phyloP scores from a whole-genome alignment of 176 grass and related monocot genomes.

The Chrysopogon serrulatus region DNA sequence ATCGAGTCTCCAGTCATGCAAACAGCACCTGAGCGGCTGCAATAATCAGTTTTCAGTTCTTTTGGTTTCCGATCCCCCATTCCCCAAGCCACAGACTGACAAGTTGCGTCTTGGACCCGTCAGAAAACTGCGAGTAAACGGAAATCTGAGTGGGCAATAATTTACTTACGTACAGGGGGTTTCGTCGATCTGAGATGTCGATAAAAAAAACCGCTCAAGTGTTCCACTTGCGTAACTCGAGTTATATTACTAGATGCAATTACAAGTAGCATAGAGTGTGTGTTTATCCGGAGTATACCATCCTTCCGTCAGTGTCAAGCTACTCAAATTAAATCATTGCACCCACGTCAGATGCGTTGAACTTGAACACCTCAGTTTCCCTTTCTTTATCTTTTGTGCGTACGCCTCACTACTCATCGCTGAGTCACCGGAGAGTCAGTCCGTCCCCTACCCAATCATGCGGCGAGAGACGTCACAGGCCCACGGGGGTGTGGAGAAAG shows the following conservation, averaged over 20 bases:
- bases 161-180: too few relatives aligned
- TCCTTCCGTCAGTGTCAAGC: not conserved
- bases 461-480: not conserved
- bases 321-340: not conserved
- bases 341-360: constrained; percentile 9
- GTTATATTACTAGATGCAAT: not conserved
- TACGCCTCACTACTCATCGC: constrained; percentile 17
- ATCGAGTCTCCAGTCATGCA: too few relatives aligned
- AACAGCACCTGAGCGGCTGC: not conserved
- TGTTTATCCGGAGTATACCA: not conserved
- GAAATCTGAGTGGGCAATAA: too few relatives aligned
- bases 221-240: not conserved
- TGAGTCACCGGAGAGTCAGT: constrained; percentile 14
- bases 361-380: not conserved
- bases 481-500: too few relatives aligned
- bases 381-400: not conserved
- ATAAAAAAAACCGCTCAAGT: not conserved
- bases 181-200: not conserved
- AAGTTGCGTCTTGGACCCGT: not conserved
- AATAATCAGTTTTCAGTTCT: too few relatives aligned
- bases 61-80: not conserved
- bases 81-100: not conserved
- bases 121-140: not conserved
- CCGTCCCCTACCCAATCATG: not conserved
- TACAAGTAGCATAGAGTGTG: not conserved